Base-by-base conservation (phyloP, 495 filamentous ascomycete species). In the Penicillium egyptiacum region DNA sequence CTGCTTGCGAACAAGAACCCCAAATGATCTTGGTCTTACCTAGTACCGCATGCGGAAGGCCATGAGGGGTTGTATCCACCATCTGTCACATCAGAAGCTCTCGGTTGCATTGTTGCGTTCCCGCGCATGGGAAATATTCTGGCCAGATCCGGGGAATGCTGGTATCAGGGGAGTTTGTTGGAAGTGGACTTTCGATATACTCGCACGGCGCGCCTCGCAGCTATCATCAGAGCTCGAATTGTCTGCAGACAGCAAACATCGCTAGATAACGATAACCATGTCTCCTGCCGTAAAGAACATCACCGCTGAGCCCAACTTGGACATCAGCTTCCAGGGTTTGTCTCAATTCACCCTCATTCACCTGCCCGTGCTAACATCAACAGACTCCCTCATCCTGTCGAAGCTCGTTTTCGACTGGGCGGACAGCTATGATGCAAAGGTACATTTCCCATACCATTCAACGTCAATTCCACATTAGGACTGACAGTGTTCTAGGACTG, bases 351-450 rank as follows among this genome's bases (percentile, higher is more conserved):
- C 16, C 6, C 35, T 7, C 22, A 16, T 35, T 31, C 12, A 25
- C 3, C 35, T 20, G 22, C 22, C n/a, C 20, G 57, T 41, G 59
- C 49, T 40, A 39, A 58, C 25, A 25, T 3, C n/a, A 31, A 28
- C 16, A 69, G 66, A 69, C 43, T 69, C 63, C 20, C 47, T 69
- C 35, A 41, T 65, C 25, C 57, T 69, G 14, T 67, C 66, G 3
- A 69, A 65, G 49, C 51, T 69, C 2, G 64, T 67, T 2, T 88
- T 88, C 70, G 86, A 91, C 59, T 92, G 89, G 89, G 88, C 86
- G 0, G 89, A 92, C 63, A 88, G 86, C 79, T 92, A 92, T 70
- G 89, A 92, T 73, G 81, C 78, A 64, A 92, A 85, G 62, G 70
- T 70, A 63, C 19, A 14, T 17, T 19, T 51, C 11, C 35, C 22